Conservation (phyloP, 2,329 filamentous ascomycete species). For the Diaporthe helianthi region DNA sequence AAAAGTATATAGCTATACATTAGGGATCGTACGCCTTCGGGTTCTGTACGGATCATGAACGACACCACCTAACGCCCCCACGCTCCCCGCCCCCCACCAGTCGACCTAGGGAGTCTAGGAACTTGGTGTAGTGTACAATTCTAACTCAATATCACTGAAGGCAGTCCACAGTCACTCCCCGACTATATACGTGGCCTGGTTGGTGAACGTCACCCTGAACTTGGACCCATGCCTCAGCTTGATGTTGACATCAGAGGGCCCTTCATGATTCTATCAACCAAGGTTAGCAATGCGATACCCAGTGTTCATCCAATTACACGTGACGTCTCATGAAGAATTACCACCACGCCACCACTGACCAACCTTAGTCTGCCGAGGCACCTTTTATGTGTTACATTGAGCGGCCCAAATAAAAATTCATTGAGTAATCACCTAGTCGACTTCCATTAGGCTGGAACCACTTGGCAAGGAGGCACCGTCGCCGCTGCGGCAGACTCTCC, state of each 20-base stretch:
- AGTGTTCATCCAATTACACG: too few relatives aligned
- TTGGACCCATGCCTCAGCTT: too few relatives aligned
- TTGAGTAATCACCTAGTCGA: not conserved
- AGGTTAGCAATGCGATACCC: not conserved
- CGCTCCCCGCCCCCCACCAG: too few relatives aligned
- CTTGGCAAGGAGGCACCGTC: not conserved
- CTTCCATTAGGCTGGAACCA: not conserved
- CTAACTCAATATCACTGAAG: not conserved
- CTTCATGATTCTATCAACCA: too few relatives aligned
- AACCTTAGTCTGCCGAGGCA: not conserved
- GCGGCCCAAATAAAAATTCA: not conserved
- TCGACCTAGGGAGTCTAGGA: too few relatives aligned
- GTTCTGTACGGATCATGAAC: too few relatives aligned
- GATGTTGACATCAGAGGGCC: not conserved
- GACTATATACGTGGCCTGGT: not conserved
- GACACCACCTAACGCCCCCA: too few relatives aligned
- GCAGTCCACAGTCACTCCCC: not conserved
- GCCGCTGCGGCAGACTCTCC: too few relatives aligned
- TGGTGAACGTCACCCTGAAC: not conserved
- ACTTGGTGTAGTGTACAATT: not conserved
- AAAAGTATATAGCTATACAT: too few relatives aligned
- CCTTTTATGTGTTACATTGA: not conserved
- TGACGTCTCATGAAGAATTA: not conserved
- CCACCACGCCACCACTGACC: not conserved
- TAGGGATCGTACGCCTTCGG: too few relatives aligned